Conservation (phyloP, 1,284 basidiomycete species). For the Neolentinus lepideus region DNA sequence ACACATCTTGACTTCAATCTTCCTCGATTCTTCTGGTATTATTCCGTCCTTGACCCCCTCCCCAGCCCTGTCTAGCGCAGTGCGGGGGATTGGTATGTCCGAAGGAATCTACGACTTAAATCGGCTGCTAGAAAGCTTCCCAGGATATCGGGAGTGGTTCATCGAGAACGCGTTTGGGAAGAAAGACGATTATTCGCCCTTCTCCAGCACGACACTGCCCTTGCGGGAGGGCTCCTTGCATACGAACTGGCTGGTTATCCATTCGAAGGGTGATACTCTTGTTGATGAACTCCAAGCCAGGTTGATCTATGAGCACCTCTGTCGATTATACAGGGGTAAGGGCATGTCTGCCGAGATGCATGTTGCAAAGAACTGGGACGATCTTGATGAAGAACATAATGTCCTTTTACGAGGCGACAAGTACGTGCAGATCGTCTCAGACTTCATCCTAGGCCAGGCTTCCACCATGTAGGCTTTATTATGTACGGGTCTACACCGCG, state of each 20-base stretch:
- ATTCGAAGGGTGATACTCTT: slow-evolving; percentile 64
- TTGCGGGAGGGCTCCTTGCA: slow-evolving; percentile 25
- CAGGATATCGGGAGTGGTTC: slow-evolving; percentile 59
- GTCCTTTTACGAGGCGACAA: slow-evolving; percentile 36
- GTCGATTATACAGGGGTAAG: slow-evolving; percentile 21
- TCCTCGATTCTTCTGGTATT: slow-evolving; percentile 43
- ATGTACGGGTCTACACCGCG: neutral
- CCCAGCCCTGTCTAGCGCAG: slow-evolving; percentile 34
- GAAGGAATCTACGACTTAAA: slow-evolving; percentile 76
- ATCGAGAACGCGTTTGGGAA: slow-evolving; percentile 54
- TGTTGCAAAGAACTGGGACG: slow-evolving; percentile 36
- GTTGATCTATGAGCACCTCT: slow-evolving; percentile 48
- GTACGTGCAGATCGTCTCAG: slow-evolving; percentile 42
- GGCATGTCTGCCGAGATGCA: slow-evolving; percentile 11
- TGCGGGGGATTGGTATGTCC: slow-evolving; percentile 50
- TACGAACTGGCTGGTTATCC: slow-evolving; percentile 62
- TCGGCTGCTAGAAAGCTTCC: slow-evolving; percentile 51
- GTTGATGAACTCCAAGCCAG: slow-evolving; percentile 59
- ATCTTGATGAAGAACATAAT: slow-evolving; percentile 48
- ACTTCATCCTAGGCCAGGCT: slow-evolving; percentile 25
- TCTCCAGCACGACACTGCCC: slow-evolving; percentile 38
- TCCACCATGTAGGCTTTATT: neutral
- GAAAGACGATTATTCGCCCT: slow-evolving; percentile 36
- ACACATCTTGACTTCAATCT: slow-evolving; percentile 69
- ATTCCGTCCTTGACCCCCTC: slow-evolving; percentile 40